Evolutionary conservation across 176 grass and related monocot genomes (phyloP).

Genomic region (Triticum urartu): DNA sequence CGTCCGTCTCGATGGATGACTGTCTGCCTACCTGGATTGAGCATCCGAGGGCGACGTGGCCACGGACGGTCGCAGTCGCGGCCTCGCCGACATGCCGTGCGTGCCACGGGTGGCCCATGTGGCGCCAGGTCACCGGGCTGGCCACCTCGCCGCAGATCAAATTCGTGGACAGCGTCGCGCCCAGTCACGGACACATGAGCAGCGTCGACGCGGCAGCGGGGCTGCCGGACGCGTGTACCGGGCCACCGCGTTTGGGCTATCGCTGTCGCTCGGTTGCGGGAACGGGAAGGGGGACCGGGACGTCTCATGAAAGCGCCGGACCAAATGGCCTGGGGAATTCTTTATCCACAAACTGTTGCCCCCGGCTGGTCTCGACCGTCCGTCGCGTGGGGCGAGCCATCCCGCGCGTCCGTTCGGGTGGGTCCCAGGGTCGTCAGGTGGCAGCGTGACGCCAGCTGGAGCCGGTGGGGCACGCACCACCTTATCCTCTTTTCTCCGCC

Average conservation of each 20-base stretch:
- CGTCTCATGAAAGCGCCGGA: slow-evolving; percentile 26
- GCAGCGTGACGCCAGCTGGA: slow-evolving; percentile 75
- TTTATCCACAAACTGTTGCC: neutral
- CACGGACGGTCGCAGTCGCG: too few relatives aligned
- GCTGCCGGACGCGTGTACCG: slow-evolving; percentile 12
- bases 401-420: neutral
- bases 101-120: neutral
- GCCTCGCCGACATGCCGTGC: neutral
- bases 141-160: neutral
- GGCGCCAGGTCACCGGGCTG: neutral
- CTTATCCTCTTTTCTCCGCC: slow-evolving; percentile 58
- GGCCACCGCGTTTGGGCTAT: neutral
- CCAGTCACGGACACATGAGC: neutral
- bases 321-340: neutral
- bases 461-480: slow-evolving; percentile 46
- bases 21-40: neutral
- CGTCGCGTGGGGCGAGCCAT: neutral
- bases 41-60: neutral
- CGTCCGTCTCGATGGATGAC: neutral
- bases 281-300: neutral
- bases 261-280: neutral
- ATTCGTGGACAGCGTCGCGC: neutral
- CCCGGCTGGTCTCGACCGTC: neutral
- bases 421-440: slow-evolving; percentile 40
- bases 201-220: slow-evolving; percentile 13